Evolutionary conservation across 2,329 filamentous ascomycete species (phyloP).

Genomic region (Aspergillus costaricaensis): DNA sequence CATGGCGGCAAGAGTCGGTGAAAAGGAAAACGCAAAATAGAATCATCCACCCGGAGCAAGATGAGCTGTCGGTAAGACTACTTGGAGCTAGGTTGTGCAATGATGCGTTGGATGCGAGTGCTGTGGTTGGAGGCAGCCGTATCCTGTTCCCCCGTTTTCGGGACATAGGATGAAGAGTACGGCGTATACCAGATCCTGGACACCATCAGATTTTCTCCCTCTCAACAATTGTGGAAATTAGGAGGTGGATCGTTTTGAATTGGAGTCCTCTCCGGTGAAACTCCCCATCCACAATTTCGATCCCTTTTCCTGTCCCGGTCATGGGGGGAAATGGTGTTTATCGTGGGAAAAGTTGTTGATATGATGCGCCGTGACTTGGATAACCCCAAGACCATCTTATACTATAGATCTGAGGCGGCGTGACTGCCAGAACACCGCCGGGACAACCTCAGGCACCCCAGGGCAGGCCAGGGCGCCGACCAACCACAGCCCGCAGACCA

Average conservation of each 20-base stretch:
- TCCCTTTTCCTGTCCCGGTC: neutral
- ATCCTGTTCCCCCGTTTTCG: conserved; percentile 11
- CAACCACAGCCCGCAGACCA: neutral
- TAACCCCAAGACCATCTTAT: neutral
- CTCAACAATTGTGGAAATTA: conserved; percentile 21
- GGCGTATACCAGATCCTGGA: conserved; percentile 29
- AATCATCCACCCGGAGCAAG: conserved; percentile 7
- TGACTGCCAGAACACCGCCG: neutral
- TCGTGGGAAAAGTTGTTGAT: neutral
- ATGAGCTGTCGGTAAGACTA: conserved; percentile 5
- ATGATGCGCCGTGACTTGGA: neutral
- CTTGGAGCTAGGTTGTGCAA: conserved; percentile 8
- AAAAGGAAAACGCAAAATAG: conserved; percentile 5
- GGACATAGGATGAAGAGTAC: conserved; percentile 28
- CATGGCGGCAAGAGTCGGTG: conserved; percentile 4
- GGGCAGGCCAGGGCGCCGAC: neutral
- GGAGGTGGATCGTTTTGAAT: conserved; percentile 16
- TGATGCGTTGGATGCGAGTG: conserved; percentile 1
- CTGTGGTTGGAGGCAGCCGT: conserved; percentile 10
- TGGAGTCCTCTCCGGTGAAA: neutral
- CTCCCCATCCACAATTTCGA: neutral
- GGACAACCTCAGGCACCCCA: conserved; percentile 1
- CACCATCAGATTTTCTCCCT: conserved; percentile 17
- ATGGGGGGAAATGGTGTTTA: neutral
- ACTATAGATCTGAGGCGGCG: neutral